Conservation (phyloP, 148 eudicot genomes). For the Rhododendron simsii region DNA sequence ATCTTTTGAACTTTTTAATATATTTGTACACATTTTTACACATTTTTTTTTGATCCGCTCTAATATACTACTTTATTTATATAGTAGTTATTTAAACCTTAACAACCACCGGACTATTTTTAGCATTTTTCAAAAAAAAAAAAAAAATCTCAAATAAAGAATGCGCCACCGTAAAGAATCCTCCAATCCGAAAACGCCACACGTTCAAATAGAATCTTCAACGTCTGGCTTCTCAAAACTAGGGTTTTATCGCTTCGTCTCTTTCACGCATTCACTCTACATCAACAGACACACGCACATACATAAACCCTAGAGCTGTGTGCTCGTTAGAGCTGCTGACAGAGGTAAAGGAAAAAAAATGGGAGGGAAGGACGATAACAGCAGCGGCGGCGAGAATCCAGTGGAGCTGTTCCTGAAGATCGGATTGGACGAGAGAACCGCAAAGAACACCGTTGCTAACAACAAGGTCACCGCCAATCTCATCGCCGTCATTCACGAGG, state of each 20-base stretch:
- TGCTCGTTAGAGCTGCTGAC: too few relatives aligned
- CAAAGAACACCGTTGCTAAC: constrained; percentile 74
- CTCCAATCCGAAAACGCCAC: background rate
- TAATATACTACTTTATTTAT: too few relatives aligned
- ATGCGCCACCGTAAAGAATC: background rate
- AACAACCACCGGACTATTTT: too few relatives aligned
- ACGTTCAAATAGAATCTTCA: background rate
- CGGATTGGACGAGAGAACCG: constrained; percentile 71
- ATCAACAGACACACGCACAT: background rate
- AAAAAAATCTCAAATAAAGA: background rate
- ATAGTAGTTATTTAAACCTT: too few relatives aligned
- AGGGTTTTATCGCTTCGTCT: background rate
- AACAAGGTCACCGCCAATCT: constrained; percentile 83
- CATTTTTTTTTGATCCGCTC: too few relatives aligned
- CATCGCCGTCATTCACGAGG: constrained; percentile 78
- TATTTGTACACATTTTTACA: too few relatives aligned
- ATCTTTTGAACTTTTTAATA: too few relatives aligned
- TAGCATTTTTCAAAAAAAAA: too few relatives aligned
- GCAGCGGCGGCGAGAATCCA: constrained; percentile 20
- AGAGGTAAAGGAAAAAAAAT: constrained; percentile 1
- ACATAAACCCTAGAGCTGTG: background rate
- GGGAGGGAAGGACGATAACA: constrained; percentile 22
- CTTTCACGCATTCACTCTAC: background rate
- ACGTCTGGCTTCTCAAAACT: background rate
- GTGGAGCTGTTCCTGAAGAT: constrained; percentile 62